Evolutionary conservation across 179 eudicot species (phyloP).

Genomic region (Carnegiea gigantea): DNA sequence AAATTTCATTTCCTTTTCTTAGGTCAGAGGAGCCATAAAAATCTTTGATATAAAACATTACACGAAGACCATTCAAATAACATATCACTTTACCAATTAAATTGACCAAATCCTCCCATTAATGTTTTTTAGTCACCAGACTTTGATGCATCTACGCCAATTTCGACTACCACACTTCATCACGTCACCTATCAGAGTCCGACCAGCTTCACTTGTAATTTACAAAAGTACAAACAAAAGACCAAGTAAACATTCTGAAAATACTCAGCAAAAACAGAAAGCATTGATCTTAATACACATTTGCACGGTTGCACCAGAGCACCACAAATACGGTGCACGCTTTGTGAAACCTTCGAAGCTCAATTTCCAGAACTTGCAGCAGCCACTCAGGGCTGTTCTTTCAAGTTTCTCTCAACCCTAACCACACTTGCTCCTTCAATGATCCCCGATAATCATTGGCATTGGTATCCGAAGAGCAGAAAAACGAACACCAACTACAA

Average conservation of each 20-base stretch:
- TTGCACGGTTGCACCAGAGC: neutral
- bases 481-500: neutral
- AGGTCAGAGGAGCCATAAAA: too few species aligned
- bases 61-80: too few species aligned
- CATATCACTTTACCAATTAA: too few species aligned
- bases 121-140: too few species aligned
- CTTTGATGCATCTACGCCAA: too few species aligned
- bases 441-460: neutral
- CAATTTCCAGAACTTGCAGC: neutral
- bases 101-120: too few species aligned
- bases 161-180: too few species aligned
- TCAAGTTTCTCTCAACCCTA: neutral
- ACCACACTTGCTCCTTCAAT: neutral
- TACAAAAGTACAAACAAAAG: neutral
- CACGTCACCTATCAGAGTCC: neutral
- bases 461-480: neutral
- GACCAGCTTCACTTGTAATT: neutral
- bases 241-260: neutral
- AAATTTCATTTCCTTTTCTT: too few species aligned
- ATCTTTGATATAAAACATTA: too few species aligned
- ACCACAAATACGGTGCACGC: neutral
- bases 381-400: neutral
- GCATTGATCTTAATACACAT: neutral
- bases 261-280: neutral
- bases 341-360: neutral